A percentile compares a stretch with the other conserved stretches of the same genome.
These are phyloP conservation scores for Alternaria arborescens DNA, from an alignment of 2,329 filamentous ascomycete genomes.

Conservation along the genomic window DNA sequence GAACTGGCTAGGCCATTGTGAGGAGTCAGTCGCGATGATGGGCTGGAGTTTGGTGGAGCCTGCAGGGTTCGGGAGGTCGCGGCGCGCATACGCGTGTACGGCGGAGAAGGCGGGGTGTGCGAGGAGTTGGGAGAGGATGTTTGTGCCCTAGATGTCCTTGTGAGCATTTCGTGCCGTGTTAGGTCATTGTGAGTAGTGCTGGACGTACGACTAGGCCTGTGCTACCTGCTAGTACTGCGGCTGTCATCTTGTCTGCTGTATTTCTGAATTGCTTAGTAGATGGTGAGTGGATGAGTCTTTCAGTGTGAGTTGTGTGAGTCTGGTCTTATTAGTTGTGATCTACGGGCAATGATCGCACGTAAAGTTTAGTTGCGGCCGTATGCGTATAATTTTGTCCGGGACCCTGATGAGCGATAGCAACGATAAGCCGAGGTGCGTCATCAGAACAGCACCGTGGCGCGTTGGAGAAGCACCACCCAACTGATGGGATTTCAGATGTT, in stretches of 20 bases:
- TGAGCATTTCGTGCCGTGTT: background rate
- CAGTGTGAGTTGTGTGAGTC: background rate
- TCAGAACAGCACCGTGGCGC: background rate
- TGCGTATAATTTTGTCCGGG: background rate
- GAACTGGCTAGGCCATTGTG: slow-evolving; percentile 70
- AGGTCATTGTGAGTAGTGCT: no score
- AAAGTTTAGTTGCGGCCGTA: background rate
- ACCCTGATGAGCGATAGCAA: background rate
- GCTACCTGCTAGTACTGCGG: slow-evolving; percentile 67
- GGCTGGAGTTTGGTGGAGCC: slow-evolving; percentile 69
- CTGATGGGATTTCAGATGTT: background rate
- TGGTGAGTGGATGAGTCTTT: background rate
- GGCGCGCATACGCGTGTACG: slow-evolving; percentile 72
- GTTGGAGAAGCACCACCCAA: background rate
- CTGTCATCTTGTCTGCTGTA: slow-evolving; percentile 51
- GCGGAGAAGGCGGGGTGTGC: slow-evolving; percentile 61
- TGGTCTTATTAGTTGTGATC: background rate
- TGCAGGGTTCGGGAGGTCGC: slow-evolving; percentile 62
- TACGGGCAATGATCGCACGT: background rate
- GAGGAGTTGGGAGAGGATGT: slow-evolving; percentile 74
- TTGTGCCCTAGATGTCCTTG: slow-evolving; percentile 64
- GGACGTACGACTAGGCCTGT: slow-evolving; percentile 67
- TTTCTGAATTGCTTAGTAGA: fast-evolving
- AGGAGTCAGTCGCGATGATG: slow-evolving; percentile 71
- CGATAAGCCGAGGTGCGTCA: background rate